A percentile compares a stretch with the other conserved stretches of the same genome.
Conservation (phyloP, 2,329 filamentous ascomycete genomes). For the Podosphaera xanthii region DNA sequence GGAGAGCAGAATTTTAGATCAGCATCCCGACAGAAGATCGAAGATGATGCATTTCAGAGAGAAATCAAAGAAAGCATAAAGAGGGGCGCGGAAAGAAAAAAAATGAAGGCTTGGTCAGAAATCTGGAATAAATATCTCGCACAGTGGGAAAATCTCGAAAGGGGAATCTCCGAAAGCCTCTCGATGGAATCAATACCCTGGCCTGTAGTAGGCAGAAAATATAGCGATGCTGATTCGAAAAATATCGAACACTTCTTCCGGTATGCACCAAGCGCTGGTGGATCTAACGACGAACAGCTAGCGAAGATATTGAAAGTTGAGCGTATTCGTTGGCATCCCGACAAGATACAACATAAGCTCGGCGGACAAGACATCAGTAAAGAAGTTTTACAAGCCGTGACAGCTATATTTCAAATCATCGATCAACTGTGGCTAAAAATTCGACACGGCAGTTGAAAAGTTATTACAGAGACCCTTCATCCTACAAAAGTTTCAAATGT, state of each 20-base stretch:
- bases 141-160: constrained; percentile 34
- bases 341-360: constrained; percentile 85
- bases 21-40: constrained; percentile 19
- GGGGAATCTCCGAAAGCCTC: constrained; percentile 19
- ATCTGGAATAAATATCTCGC: constrained; percentile 41
- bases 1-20: constrained; percentile 20
- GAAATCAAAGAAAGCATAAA: constrained; percentile 48
- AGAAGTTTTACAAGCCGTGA: constrained; percentile 54
- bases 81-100: constrained; percentile 37
- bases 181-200: constrained; percentile 29
- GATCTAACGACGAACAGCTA: constrained; percentile 18
- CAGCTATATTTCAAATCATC: constrained; percentile 75
- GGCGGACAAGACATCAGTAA: constrained; percentile 47
- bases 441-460: constrained; percentile 2
- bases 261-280: constrained; percentile 21
- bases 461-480: too few species aligned
- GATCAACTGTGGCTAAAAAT: constrained; percentile 55
- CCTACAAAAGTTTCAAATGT: too few species aligned
- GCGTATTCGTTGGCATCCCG: constrained; percentile 85
- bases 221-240: constrained; percentile 28
- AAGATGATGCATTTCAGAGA: constrained; percentile 25
- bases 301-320: constrained; percentile 49
- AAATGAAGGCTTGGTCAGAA: constrained; percentile 26
- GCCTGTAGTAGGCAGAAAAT: constrained; percentile 39
- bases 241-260: constrained; percentile 39